These are phyloP conservation scores for Cladophialophora yegresii DNA, from an alignment of 2,329 filamentous ascomycete genomes.

Conservation along the genomic window DNA sequence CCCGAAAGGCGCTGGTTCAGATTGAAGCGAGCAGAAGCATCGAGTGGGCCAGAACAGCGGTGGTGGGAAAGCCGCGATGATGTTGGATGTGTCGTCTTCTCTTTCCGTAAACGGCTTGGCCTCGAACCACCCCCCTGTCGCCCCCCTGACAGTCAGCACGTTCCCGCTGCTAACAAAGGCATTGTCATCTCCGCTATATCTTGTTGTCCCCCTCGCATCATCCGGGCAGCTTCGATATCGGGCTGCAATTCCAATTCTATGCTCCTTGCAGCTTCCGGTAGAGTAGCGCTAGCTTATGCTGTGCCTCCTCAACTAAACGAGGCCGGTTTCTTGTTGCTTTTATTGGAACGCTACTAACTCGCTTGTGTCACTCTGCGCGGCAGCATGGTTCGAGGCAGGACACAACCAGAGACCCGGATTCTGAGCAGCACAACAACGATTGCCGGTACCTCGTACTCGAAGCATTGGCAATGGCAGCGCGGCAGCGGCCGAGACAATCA, in stretches of 20 bases:
- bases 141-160: neutral
- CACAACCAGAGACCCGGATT: slow-evolving; percentile 11
- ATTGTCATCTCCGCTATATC: neutral
- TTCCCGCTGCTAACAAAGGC: slow-evolving; percentile 3
- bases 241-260: slow-evolving; percentile 11
- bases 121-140: neutral
- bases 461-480: neutral
- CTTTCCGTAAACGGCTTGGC: neutral
- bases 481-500: slow-evolving; percentile 11
- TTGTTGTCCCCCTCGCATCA: slow-evolving; percentile 9
- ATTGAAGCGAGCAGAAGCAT: neutral
- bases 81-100: neutral
- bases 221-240: slow-evolving; percentile 10
- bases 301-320: neutral
- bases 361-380: neutral
- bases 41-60: neutral
- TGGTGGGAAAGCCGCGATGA: neutral
- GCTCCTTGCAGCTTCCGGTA: slow-evolving; percentile 11
- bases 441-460: neutral
- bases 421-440: neutral
- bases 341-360: neutral
- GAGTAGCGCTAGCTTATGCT: neutral
- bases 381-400: neutral
- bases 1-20: neutral
- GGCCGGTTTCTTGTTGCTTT: neutral